Evolutionary conservation across 345 rosid species (phyloP).

Genomic region (Aurinia saxatilis): DNA sequence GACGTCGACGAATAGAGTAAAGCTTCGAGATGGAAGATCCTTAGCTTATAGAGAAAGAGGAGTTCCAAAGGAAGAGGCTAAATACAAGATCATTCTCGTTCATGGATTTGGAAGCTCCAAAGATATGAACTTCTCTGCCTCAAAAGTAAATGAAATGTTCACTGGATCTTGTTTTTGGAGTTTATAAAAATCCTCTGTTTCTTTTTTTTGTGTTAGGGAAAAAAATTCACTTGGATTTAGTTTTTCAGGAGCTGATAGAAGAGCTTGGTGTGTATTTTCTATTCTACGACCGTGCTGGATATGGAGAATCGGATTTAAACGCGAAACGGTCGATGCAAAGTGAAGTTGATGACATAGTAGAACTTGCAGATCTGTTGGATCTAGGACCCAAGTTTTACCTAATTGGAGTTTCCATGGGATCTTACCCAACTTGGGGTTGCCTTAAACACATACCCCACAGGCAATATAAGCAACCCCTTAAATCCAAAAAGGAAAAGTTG

Average conservation of each 20-base stretch:
- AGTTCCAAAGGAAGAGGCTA: conserved; percentile 50
- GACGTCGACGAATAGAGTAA: conserved; percentile 33
- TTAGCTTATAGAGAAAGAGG: conserved; percentile 73
- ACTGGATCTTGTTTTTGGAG: neutral
- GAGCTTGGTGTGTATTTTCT: conserved; percentile 63
- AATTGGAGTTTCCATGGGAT: conserved; percentile 84
- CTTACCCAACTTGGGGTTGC: conserved; percentile 85
- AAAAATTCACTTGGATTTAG: neutral
- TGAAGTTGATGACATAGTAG: conserved; percentile 65
- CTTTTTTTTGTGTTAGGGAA: neutral
- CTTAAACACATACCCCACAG: conserved; percentile 82
- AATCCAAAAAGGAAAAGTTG: neutral
- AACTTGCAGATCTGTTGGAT: conserved; percentile 70
- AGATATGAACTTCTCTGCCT: conserved; percentile 74
- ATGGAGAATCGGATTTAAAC: conserved; percentile 77
- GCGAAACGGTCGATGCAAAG: conserved; percentile 48
- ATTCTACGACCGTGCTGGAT: conserved; percentile 76
- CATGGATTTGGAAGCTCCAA: conserved; percentile 97
- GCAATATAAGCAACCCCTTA: conserved; percentile 22
- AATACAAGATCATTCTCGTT: conserved; percentile 54
- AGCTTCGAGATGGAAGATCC: conserved; percentile 67
- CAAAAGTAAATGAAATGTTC: conserved; percentile 40
- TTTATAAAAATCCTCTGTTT: neutral
- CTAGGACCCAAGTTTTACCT: conserved; percentile 66
- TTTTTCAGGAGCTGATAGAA: conserved; percentile 61